These are phyloP conservation scores for Haplosporangium sp. DNA, from an alignment of 371 early-diverging fungal species.

Conservation along the genomic window DNA sequence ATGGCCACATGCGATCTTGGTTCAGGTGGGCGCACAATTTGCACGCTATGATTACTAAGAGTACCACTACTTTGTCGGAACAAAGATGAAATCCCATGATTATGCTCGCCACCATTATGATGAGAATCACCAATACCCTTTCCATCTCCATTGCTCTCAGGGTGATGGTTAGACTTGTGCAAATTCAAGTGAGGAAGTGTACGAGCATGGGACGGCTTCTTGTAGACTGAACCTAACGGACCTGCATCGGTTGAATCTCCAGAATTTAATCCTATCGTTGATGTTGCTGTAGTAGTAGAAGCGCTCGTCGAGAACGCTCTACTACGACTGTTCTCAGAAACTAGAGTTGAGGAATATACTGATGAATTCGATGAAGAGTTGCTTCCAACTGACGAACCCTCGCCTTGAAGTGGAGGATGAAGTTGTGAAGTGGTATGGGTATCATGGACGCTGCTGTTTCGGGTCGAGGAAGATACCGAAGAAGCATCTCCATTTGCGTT, in stretches of 20 bases:
- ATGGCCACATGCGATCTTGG: slow-evolving; percentile 80
- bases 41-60: slow-evolving; percentile 35
- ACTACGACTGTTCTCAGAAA: slow-evolving; percentile 8
- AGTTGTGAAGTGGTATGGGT: background rate
- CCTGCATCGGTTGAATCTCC: slow-evolving; percentile 23
- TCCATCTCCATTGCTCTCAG: slow-evolving; percentile 1
- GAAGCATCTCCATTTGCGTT: slow-evolving; percentile 3
- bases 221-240: slow-evolving; percentile 27
- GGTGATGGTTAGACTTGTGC: slow-evolving; percentile 11
- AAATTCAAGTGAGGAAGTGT: slow-evolving; percentile 35
- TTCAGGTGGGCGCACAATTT: slow-evolving; percentile 70
- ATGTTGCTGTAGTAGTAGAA: background rate
- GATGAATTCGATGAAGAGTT: slow-evolving; percentile 26
- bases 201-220: slow-evolving; percentile 30
- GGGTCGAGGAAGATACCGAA: slow-evolving; percentile 3
- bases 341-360: slow-evolving; percentile 19
- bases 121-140: slow-evolving; percentile 12
- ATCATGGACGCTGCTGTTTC: slow-evolving; percentile 4
- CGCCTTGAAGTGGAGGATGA: slow-evolving; percentile 6
- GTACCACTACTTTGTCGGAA: slow-evolving; percentile 37
- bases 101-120: slow-evolving; percentile 36
- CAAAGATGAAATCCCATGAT: slow-evolving; percentile 58
- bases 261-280: background rate
- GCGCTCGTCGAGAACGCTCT: slow-evolving; percentile 14
- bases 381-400: slow-evolving; percentile 12